phyloP scores from a whole-genome alignment of 1,284 basidiomycete genomes.

The Pascua sp. region DNA sequence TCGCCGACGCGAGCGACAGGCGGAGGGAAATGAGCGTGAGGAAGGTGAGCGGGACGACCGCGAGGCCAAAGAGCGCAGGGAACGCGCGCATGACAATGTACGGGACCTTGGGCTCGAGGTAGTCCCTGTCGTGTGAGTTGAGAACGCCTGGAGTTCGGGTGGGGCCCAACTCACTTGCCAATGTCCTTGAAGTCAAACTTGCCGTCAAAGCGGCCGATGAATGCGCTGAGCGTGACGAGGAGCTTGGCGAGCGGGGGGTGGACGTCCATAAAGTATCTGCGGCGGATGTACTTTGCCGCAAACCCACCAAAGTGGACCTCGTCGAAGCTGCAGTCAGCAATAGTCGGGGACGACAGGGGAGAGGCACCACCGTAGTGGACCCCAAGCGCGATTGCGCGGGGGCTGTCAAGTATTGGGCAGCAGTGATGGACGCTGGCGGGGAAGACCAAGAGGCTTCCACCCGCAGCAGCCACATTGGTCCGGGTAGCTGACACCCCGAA shows the following conservation, averaged over 20 bases:
- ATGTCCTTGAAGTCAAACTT: slow-evolving; percentile 97
- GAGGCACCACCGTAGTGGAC: no score
- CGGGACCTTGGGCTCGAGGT: slow-evolving; percentile 70
- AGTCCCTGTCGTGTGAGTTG: slow-evolving; percentile 56
- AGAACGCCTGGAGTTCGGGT: background rate
- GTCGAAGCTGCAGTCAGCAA: slow-evolving; percentile 67
- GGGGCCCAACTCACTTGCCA: slow-evolving; percentile 65
- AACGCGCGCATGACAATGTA: slow-evolving; percentile 95
- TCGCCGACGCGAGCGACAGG: slow-evolving; percentile 81
- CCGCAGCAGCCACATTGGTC: background rate
- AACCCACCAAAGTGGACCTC: slow-evolving; percentile 98
- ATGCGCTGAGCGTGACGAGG: slow-evolving; percentile 85
- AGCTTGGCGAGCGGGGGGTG: slow-evolving; percentile 97
- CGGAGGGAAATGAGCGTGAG: slow-evolving; percentile 89
- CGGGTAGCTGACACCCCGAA: background rate
- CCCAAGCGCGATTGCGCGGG: no score
- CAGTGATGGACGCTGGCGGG: background rate
- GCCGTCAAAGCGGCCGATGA: slow-evolving; percentile 85
- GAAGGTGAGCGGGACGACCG: slow-evolving; percentile 85
- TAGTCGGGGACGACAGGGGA: background rate
- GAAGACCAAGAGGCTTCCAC: background rate
- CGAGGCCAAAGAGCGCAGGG: slow-evolving; percentile 83
- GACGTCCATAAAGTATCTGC: slow-evolving; percentile 95
- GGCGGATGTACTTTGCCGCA: slow-evolving; percentile 78
- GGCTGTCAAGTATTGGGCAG: no score